Base-by-base conservation (phyloP, 164 flowering plant species). In the Tinospora cordifolia region DNA sequence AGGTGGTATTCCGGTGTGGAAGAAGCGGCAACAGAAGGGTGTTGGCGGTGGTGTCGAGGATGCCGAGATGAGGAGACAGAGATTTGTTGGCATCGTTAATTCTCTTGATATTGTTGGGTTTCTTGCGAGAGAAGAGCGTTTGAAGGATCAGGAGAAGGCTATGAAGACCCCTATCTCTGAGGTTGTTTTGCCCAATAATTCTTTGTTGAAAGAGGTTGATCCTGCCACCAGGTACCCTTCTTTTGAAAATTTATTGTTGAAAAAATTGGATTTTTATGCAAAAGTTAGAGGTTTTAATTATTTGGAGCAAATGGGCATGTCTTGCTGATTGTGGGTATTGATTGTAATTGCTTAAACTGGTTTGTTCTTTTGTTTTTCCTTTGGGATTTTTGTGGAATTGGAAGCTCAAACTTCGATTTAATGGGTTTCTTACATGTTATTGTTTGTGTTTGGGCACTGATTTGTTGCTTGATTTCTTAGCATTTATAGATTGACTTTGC, bases 1-100 rank as follows among this genome's bases (percentile, higher is more conserved):
- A 72, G 84, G 97, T 12, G 93, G 95, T 44, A 85, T 94, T 12
- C 82, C 97, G 3, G 91, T 94, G 4, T 94, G 99, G 99, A 89
- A 77, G 87, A 88, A 65, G 81, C 85, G 80, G 81, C 69, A 83
- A 1, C 79, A 65, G 47, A 81, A 73, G 73, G 80, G 75, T 41
- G n/a, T n/a, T n/a, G 59, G 22, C 8, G 47, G 17, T 67, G 30
- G 69, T 65, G 71, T 82, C 6, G 99, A 94, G 78, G 87, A 75
- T 68, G 77, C 79, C 21, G 91, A 90, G 63, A 77, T 77, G 80
- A 85, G 93, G 77, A 92, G 83, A 66, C 91, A 90, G 79, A 86
- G 98, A 74, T 92, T 95, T 78, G 84, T 95, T 44, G 98, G 99
- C 6, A 92, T 95, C 44, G 73, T 92, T 13, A 88, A 86, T 84